A percentile compares a stretch with the other conserved stretches of the same genome.
Evolutionary conservation across 2,329 filamentous ascomycete species (phyloP).

Genomic region (Elsinoe batatas): DNA sequence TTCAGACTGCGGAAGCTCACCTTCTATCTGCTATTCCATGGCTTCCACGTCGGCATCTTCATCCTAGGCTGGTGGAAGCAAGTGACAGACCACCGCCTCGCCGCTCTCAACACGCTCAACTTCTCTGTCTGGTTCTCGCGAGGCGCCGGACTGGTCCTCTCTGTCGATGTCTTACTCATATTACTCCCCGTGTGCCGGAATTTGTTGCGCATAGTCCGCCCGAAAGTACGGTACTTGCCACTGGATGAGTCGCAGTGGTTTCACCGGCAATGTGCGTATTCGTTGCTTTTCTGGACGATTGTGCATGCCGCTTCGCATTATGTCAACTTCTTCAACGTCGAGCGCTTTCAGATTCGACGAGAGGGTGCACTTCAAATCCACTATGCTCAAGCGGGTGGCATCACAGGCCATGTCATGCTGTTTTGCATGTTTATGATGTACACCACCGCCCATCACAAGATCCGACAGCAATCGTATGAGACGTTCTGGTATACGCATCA

Average conservation of each 20-base stretch:
- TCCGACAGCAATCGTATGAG: constrained; percentile 94
- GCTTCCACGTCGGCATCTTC: constrained; percentile 29
- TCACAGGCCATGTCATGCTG: constrained; percentile 95
- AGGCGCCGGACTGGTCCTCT: constrained; percentile 79
- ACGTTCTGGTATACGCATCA: constrained; percentile 99
- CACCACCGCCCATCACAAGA: constrained; percentile 85
- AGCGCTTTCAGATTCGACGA: constrained; percentile 70
- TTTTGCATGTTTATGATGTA: constrained; percentile 99
- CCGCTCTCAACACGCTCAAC: constrained; percentile 66
- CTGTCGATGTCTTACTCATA: constrained; percentile 77
- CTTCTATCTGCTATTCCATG: constrained; percentile 31
- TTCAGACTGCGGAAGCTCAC: constrained; percentile 27
- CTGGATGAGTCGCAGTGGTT: constrained; percentile 98
- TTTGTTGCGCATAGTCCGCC: constrained; percentile 70
- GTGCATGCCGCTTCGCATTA: constrained; percentile 77
- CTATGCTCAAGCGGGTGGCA: constrained; percentile 77
- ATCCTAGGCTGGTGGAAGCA: constrained; percentile 54
- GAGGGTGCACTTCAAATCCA: constrained; percentile 81
- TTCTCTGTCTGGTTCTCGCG: constrained; percentile 95
- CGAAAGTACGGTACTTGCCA: constrained; percentile 78
- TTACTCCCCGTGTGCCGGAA: constrained; percentile 92
- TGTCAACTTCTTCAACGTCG: constrained; percentile 97
- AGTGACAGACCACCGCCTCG: constrained; percentile 54
- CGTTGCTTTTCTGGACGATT: constrained; percentile 71
- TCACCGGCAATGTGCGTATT: constrained; percentile 87